These are phyloP conservation scores for Penicillium ochrochloron DNA, from an alignment of 495 filamentous ascomycete species.

Conservation along the genomic window DNA sequence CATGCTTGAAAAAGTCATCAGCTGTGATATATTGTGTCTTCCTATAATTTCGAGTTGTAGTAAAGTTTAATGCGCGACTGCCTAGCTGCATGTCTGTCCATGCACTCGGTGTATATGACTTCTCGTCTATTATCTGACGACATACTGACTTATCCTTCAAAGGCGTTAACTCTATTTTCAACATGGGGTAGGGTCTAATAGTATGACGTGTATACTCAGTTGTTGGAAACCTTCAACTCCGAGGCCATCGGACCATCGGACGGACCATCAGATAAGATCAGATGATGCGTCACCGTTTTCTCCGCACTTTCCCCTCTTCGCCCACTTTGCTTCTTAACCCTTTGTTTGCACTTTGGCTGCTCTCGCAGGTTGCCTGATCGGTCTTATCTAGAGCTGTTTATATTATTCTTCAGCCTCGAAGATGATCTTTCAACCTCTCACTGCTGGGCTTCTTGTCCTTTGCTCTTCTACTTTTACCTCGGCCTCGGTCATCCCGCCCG, in stretches of 20 bases:
- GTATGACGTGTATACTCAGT: background rate
- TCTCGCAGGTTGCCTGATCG: no score
- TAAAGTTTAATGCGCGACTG: no score
- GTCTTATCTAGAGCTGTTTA: background rate
- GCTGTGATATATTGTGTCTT: no score
- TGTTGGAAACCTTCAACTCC: no score
- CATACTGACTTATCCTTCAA: background rate
- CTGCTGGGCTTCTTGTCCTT: conserved; percentile 21
- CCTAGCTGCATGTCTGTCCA: no score
- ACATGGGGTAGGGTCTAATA: background rate
- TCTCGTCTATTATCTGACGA: no score
- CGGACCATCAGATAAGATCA: conserved; percentile 30
- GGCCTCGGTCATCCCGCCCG: conserved; percentile 17
- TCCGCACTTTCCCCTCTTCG: conserved; percentile 15
- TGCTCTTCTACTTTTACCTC: conserved; percentile 11
- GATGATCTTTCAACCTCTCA: conserved; percentile 11
- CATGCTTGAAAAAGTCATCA: no score
- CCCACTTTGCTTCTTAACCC: background rate
- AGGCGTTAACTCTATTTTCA: background rate
- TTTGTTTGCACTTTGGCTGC: conserved; percentile 3
- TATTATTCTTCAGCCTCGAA: background rate
- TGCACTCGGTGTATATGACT: no score
- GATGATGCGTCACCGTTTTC: conserved; percentile 22
- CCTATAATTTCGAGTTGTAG: no score
- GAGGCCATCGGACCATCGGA: no score